A percentile compares a stretch with the other conserved stretches of the same genome.
Evolutionary conservation across 192 early-diverging fungal species (phyloP).

Genomic region (Umbelopsis isabellina): DNA sequence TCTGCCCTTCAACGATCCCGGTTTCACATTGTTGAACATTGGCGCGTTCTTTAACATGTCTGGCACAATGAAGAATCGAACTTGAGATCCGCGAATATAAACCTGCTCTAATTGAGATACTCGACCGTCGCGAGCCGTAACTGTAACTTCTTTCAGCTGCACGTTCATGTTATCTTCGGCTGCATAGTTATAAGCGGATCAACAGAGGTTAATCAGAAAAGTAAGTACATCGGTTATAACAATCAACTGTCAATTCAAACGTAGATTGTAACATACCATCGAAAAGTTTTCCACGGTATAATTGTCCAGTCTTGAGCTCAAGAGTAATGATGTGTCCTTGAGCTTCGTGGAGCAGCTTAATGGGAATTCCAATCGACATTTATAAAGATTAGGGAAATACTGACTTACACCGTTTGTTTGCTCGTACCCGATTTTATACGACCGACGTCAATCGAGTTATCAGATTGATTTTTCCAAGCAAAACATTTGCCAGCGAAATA

Average conservation of each 20-base stretch:
- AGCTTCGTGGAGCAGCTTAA: conserved; percentile 97
- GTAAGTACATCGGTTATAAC: not conserved
- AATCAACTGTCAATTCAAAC: not conserved
- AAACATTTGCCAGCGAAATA: conserved; percentile 24
- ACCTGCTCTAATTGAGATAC: conserved; percentile 93
- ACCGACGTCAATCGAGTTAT: not conserved
- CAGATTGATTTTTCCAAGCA: conserved; percentile 4
- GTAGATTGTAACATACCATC: conserved; percentile 58
- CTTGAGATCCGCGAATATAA: conserved; percentile 90
- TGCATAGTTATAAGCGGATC: conserved; percentile 12
- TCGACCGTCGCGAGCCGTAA: conserved; percentile 90
- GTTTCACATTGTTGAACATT: conserved; percentile 96
- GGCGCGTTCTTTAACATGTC: conserved; percentile 99
- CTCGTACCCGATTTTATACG: not conserved
- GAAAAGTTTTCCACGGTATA: conserved; percentile 93
- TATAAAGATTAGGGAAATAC: conserved; percentile 25
- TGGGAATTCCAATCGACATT: conserved; percentile 92
- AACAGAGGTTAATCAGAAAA: not conserved
- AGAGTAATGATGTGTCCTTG: conserved; percentile 96
- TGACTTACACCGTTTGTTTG: not conserved
- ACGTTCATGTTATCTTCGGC: conserved; percentile 99
- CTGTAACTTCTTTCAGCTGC: conserved; percentile 92
- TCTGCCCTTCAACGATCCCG: conserved; percentile 76
- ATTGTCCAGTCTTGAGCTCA: conserved; percentile 92
- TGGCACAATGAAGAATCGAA: conserved; percentile 96